These are phyloP conservation scores for Tolypocladium inflatum DNA, from an alignment of 2,329 filamentous ascomycete species.

Conservation along the genomic window DNA sequence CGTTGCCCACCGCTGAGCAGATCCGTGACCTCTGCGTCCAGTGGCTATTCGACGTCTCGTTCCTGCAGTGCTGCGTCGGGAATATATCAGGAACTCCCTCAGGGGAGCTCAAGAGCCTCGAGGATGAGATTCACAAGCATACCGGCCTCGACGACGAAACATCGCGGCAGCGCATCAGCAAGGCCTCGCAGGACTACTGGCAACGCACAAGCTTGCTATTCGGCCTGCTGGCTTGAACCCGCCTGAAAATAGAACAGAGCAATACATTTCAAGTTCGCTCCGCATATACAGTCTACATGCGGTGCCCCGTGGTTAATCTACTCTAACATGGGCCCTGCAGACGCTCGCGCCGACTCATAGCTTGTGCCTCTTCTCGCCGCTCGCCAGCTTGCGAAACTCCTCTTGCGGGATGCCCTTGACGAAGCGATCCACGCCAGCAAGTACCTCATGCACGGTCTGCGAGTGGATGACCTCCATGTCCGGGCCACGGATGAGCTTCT, in stretches of 20 bases:
- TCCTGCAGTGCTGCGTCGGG: conserved; percentile 38
- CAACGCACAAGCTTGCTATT: conserved; percentile 75
- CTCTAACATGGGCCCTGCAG: background rate
- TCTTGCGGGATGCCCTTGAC: conserved; percentile 71
- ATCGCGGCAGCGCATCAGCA: conserved; percentile 43
- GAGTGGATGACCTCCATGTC: conserved; percentile 63
- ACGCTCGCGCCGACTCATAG: conserved; percentile 37
- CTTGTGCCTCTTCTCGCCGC: conserved; percentile 90
- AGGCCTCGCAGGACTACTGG: conserved; percentile 68
- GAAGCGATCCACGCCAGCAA: conserved; percentile 76
- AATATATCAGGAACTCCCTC: conserved; percentile 11
- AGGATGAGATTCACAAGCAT: conserved; percentile 32
- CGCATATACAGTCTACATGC: background rate
- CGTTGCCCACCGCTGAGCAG: conserved; percentile 12
- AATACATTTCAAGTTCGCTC: background rate
- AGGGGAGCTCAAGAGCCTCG: conserved; percentile 31
- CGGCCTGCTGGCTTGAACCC: conserved; percentile 52
- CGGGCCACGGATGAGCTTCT: conserved; percentile 68
- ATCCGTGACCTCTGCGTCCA: conserved; percentile 43
- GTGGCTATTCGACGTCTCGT: conserved; percentile 50
- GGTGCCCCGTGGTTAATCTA: background rate
- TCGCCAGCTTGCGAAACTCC: conserved; percentile 79
- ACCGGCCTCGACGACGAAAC: conserved; percentile 40
- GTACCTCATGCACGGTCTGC: conserved; percentile 76
- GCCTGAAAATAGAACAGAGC: background rate